phyloP scores from a whole-genome alignment of 2,329 filamentous ascomycete species.

The Pyricularia sp. region DNA sequence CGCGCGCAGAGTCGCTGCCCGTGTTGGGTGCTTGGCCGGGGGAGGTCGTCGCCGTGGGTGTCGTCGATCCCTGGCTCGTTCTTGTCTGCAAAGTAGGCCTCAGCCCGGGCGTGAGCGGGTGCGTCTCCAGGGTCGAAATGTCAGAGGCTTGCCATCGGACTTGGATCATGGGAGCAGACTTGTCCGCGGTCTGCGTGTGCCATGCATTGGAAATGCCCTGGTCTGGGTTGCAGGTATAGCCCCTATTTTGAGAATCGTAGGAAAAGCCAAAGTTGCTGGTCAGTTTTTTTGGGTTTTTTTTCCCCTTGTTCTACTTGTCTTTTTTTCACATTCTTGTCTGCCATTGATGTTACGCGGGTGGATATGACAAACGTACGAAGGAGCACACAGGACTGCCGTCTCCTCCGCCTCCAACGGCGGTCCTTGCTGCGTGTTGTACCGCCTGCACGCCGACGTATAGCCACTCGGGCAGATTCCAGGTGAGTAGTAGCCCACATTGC shows the following conservation, averaged over 20 bases:
- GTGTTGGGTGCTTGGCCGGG: not conserved
- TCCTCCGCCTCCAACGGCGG: constrained; percentile 17
- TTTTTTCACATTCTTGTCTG: not conserved
- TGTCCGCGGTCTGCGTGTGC: not conserved
- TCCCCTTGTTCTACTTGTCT: not conserved
- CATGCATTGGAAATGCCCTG: not conserved
- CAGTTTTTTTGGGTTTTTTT: not conserved
- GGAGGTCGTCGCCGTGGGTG: not conserved
- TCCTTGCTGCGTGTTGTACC: constrained; percentile 10
- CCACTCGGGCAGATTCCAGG: constrained; percentile 22
- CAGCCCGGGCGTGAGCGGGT: not conserved
- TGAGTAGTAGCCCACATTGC: constrained; percentile 21
- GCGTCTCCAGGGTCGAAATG: constrained; percentile 1
- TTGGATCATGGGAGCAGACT: constrained; percentile 1
- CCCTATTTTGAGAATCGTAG: not conserved
- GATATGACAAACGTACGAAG: constrained; percentile 5
- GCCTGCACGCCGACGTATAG: constrained; percentile 17
- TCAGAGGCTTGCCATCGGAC: constrained; percentile 2
- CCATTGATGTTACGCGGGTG: not conserved
- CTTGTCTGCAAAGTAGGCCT: too few relatives aligned
- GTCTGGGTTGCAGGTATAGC: not conserved
- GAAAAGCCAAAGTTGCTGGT: not conserved
- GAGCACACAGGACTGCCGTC: constrained; percentile 18
- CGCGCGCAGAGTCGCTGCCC: not conserved
- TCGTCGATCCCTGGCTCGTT: too few relatives aligned